Evolutionary conservation across 176 grass and related monocot species (phyloP).

Genomic region (Raddia guianensis): DNA sequence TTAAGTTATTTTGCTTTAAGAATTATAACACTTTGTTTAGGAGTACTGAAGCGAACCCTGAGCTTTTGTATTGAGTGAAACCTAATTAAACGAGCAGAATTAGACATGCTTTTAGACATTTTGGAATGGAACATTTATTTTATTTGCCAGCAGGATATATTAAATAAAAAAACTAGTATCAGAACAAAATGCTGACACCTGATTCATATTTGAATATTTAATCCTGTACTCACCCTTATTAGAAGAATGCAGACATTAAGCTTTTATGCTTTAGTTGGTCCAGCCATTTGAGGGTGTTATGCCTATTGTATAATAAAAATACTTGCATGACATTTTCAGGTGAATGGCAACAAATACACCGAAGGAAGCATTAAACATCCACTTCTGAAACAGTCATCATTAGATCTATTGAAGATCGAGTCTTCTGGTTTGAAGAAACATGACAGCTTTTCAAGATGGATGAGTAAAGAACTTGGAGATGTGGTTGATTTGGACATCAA

Average conservation of each 20-base stretch:
- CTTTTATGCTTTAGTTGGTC: background rate
- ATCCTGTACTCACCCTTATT: background rate
- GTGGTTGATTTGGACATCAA: constrained; percentile 65
- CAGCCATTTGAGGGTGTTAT: constrained; percentile 14
- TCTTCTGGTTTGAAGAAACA: constrained; percentile 67
- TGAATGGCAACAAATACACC: constrained; percentile 35
- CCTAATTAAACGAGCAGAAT: background rate
- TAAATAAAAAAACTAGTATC: constrained; percentile 19
- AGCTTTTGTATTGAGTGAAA: background rate
- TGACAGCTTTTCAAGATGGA: constrained; percentile 91
- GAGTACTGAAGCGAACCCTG: background rate
- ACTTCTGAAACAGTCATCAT: constrained; percentile 53
- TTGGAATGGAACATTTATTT: background rate
- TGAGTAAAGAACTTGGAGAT: constrained; percentile 76
- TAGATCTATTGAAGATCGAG: constrained; percentile 56
- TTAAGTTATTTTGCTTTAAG: background rate
- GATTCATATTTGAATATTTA: constrained; percentile 32
- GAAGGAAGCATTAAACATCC: constrained; percentile 49
- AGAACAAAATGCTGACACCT: constrained; percentile 23
- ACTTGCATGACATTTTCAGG: constrained; percentile 46
- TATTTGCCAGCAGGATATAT: constrained; percentile 13
- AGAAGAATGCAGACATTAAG: background rate
- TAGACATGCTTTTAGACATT: background rate
- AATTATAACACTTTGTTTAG: background rate
- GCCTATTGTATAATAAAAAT: constrained; percentile 3